phyloP scores from a whole-genome alignment of 441 rosid species.

The Corymbia calophylla region DNA sequence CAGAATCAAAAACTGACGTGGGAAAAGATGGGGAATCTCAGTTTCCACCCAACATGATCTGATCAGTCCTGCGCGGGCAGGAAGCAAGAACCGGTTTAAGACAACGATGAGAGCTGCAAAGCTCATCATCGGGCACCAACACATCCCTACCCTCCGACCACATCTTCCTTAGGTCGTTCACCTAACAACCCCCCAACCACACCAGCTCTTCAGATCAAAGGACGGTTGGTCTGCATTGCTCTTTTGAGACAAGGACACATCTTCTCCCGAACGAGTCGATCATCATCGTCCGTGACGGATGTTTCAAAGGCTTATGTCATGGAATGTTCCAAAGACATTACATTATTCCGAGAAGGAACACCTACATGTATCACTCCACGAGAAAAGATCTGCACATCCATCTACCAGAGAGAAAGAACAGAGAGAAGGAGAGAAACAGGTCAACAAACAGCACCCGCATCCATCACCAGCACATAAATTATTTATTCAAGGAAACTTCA shows the following conservation, averaged over 20 bases:
- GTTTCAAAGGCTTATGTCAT: background rate
- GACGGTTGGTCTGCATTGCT: background rate
- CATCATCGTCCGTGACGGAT: background rate
- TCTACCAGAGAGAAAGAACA: background rate
- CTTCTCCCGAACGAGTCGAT: background rate
- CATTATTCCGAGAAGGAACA: background rate
- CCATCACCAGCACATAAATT: background rate
- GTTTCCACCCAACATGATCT: background rate
- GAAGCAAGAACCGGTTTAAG: background rate
- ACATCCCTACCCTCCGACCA: background rate
- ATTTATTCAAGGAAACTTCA: background rate
- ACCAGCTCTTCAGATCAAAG: background rate
- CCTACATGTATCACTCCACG: background rate
- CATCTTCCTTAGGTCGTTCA: background rate
- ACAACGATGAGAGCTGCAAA: background rate
- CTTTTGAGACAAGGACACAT: background rate
- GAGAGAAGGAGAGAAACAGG: background rate
- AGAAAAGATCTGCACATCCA: background rate
- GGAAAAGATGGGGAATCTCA: background rate
- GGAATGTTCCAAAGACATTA: background rate
- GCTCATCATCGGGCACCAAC: background rate
- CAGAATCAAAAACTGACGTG: background rate
- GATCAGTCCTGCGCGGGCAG: background rate
- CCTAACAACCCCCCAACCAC: background rate
- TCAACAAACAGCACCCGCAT: background rate